phyloP scores from a whole-genome alignment of 768 basidiomycete genomes.

The Galerina sulciceps region DNA sequence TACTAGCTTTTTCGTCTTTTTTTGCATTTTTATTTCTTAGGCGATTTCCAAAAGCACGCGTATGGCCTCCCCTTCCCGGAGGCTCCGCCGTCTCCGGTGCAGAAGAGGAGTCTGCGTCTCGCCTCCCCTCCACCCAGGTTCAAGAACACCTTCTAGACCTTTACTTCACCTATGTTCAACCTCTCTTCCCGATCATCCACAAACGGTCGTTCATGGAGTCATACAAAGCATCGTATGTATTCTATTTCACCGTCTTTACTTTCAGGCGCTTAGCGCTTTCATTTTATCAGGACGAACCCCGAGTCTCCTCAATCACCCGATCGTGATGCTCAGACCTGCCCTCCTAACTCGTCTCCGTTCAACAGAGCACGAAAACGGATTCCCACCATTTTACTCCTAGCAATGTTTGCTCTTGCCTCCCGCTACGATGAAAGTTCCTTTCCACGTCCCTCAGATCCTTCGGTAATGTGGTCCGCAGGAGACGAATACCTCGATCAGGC shows the following conservation, averaged over 20 bases:
- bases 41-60: constrained; percentile 87
- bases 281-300: constrained; percentile 11
- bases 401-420: constrained; percentile 85
- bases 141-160: constrained; percentile 76
- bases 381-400: constrained; percentile 71
- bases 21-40: constrained; percentile 33
- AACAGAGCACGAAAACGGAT: constrained; percentile 48
- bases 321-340: constrained; percentile 5
- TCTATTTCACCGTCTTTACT: constrained; percentile 12
- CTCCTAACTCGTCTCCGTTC: constrained; percentile 33
- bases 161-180: constrained; percentile 85
- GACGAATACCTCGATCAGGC: constrained; percentile 73
- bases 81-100: constrained; percentile 30
- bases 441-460: constrained; percentile 45
- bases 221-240: constrained; percentile 44
- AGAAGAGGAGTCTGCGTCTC: constrained; percentile 40
- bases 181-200: constrained; percentile 77
- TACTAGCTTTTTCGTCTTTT: constrained; percentile 6
- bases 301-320: constrained; percentile 23
- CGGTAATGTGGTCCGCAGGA: constrained; percentile 82
- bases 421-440: constrained; percentile 54
- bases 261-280: background rate
- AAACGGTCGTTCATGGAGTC: constrained; percentile 70
- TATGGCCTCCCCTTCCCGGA: constrained; percentile 74
- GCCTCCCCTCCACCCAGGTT: constrained; percentile 58